Percentiles rank a stretch among this genome's conserved stretches.
These are phyloP conservation scores for Chrysochromulina parva DNA, from an alignment of 78 protist species.

Conservation along the genomic window DNA sequence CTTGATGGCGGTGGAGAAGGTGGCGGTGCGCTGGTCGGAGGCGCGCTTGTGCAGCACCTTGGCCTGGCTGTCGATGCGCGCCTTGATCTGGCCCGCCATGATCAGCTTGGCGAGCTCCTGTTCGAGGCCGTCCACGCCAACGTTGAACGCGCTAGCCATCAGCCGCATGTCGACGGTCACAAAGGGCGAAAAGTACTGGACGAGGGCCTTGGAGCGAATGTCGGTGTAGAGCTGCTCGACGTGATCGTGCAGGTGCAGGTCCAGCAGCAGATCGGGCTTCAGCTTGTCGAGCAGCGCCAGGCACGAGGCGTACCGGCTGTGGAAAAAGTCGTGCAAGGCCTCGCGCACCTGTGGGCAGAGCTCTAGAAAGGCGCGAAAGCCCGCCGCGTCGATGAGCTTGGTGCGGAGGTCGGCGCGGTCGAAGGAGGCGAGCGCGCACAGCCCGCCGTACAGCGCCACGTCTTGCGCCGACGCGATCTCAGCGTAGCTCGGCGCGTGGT, in stretches of 20 bases:
- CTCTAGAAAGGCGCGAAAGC: constrained; percentile 72
- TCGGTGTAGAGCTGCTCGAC: constrained; percentile 57
- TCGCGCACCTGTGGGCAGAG: constrained; percentile 71
- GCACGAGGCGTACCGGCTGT: constrained; percentile 66
- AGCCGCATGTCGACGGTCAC: constrained; percentile 60
- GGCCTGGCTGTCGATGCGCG: constrained; percentile 86
- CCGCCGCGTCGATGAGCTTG: background rate
- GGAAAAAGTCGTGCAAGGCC: constrained; percentile 56
- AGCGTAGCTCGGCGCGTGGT: background rate
- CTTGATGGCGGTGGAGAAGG: constrained; percentile 61
- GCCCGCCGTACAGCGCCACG: constrained; percentile 80
- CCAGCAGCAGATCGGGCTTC: constrained; percentile 60
- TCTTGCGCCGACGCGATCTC: constrained; percentile 70
- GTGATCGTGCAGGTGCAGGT: constrained; percentile 70
- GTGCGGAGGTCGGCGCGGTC: constrained; percentile 69
- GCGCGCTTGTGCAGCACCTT: constrained; percentile 64
- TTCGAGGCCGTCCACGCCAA: constrained; percentile 51
- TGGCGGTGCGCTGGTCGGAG: constrained; percentile 67
- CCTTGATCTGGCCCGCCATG: constrained; percentile 65
- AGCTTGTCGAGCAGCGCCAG: constrained; percentile 52
- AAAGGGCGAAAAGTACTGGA: constrained; percentile 84
- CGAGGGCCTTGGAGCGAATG: constrained; percentile 67
- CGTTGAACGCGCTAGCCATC: constrained; percentile 80
- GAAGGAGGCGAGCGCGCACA: constrained; percentile 86
- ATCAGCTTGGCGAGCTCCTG: constrained; percentile 76